Percentiles rank a stretch among this genome's conserved stretches.
phyloP scores from a whole-genome alignment of 192 early-diverging fungal species.

The Backusella macrospora region DNA sequence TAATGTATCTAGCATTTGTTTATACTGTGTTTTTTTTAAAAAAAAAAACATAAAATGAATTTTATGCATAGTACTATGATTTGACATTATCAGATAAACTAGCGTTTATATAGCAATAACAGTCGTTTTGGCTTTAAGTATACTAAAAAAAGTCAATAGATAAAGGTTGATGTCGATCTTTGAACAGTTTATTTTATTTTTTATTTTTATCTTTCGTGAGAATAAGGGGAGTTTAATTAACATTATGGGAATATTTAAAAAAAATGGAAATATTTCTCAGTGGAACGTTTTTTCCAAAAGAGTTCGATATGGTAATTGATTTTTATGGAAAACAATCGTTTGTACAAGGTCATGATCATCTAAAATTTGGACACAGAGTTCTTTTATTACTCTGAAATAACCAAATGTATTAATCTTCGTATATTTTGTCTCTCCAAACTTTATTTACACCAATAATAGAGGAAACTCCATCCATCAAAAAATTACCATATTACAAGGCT shows the following conservation, averaged over 20 bases:
- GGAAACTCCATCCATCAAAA: background rate
- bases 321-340: background rate
- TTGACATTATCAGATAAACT: background rate
- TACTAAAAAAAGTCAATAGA: background rate
- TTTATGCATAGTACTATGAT: background rate
- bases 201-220: background rate
- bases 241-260: constrained; percentile 6
- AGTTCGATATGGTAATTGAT: background rate
- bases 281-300: background rate
- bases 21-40: background rate
- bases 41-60: background rate
- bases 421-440: background rate
- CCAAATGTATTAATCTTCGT: background rate
- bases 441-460: background rate
- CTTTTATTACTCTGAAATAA: background rate
- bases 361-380: background rate
- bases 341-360: constrained; percentile 4
- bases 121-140: background rate
- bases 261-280: background rate
- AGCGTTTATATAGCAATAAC: background rate
- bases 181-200: background rate
- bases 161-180: background rate
- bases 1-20: background rate
- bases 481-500: background rate
- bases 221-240: background rate